These are phyloP conservation scores for Russula emetica DNA, from an alignment of 768 basidiomycete genomes.

Conservation along the genomic window DNA sequence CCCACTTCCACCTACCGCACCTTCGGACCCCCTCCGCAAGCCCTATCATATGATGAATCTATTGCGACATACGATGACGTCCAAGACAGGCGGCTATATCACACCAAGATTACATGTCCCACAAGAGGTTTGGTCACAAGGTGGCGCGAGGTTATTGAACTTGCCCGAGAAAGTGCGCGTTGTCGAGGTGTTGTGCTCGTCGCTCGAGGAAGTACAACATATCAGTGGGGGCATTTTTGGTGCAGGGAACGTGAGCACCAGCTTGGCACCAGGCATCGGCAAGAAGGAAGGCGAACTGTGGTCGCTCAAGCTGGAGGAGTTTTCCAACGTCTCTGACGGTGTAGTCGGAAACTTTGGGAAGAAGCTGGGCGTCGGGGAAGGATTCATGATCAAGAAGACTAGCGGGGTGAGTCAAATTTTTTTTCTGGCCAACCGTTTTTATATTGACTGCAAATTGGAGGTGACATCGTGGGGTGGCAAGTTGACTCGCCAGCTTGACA, in stretches of 20 bases:
- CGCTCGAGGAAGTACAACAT: constrained; percentile 72
- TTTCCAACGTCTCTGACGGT: constrained; percentile 71
- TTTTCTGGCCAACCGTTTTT: background rate
- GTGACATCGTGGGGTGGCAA: constrained; percentile 67
- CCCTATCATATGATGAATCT: constrained; percentile 90
- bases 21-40: constrained; percentile 68
- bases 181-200: constrained; percentile 71
- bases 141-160: constrained; percentile 79
- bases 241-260: constrained; percentile 72
- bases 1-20: constrained; percentile 69
- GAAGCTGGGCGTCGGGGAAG: constrained; percentile 86
- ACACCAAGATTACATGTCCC: constrained; percentile 85
- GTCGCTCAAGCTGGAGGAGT: constrained; percentile 75
- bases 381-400: constrained; percentile 77
- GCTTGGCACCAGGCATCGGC: constrained; percentile 69
- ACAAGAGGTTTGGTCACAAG: constrained; percentile 86
- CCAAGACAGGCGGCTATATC: constrained; percentile 80
- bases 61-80: constrained; percentile 72
- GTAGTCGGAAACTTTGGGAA: constrained; percentile 79
- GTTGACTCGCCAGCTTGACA: constrained; percentile 70
- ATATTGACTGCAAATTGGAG: constrained; percentile 31
- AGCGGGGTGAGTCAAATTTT: constrained; percentile 42
- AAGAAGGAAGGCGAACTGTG: constrained; percentile 76
- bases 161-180: constrained; percentile 82
- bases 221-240: constrained; percentile 73